Base-by-base conservation (phyloP, 2,329 filamentous ascomycete genomes). In the Cordyceps cateniannulata region DNA sequence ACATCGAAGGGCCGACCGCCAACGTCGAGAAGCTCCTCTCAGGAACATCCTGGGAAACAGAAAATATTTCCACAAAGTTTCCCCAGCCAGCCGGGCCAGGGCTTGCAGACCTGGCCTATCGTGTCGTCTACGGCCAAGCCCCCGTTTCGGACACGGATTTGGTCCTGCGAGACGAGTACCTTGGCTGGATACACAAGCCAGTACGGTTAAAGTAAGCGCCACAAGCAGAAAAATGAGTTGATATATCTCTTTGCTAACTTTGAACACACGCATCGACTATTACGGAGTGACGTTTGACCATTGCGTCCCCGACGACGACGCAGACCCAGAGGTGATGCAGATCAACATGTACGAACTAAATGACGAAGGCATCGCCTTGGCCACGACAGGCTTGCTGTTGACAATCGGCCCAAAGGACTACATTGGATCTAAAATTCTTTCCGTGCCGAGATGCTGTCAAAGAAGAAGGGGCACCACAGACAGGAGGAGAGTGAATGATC, bases 271-370 rank as follows among this genome's bases (percentile, higher is more conserved):
- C 8, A 45, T 56, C 9, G 40, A 77, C 65, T 75, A 75, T 61
- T 76, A 77, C 61, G 70, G 73, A 32, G 71, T 77, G 45, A 76
- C 73, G 20, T 78, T 78, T 63, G 73, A 77, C 63, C 69, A 77
- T 59, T 66, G 72, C 35, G 72, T 77, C 52, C 71, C 72, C 2
- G 14, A 59, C 6, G 64, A 73, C 42, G 71, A 78, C 54, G 38
- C 40, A 27, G 65, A 74, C 62, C 75, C 73, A n/a, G 74, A 78
- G 61, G 73, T 76, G 1, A 63, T 78, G 20, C 71, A 75, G 64
- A 73, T 78, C 49, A 77, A 76, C 49, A 76, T 79, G 55, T 65
- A 75, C 51, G 75, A 78, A 69, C 65, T 75, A 32, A 74, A 77
- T 22, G 67, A 61, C 16, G 66, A 69, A 56, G 58, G 62, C 1